These are phyloP conservation scores for Sarocladium oryzae DNA, from an alignment of 2,329 filamentous ascomycete species.

Conservation along the genomic window DNA sequence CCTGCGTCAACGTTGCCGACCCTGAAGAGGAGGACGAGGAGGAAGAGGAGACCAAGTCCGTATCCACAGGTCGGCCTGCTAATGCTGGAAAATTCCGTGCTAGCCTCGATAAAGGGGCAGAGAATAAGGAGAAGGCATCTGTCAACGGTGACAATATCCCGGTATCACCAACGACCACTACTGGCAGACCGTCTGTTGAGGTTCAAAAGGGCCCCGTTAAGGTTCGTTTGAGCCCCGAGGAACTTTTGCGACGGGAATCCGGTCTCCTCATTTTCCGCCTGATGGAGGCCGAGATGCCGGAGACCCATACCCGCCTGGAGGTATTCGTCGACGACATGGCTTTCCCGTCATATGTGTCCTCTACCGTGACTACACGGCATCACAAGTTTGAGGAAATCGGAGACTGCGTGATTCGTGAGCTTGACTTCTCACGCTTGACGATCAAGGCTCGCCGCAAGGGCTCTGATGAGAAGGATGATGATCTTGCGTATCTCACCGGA, in stretches of 20 bases:
- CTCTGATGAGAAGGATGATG: constrained; percentile 69
- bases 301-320: constrained; percentile 71
- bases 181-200: constrained; percentile 39
- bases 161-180: constrained; percentile 31
- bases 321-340: constrained; percentile 91
- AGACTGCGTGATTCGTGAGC: constrained; percentile 90
- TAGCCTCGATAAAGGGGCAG: constrained; percentile 27
- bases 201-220: constrained; percentile 60
- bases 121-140: constrained; percentile 24
- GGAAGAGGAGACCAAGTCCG: constrained; percentile 10
- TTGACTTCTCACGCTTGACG: constrained; percentile 93
- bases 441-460: constrained; percentile 77
- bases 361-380: constrained; percentile 61
- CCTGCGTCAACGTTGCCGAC: constrained; percentile 79
- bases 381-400: constrained; percentile 86
- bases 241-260: constrained; percentile 80
- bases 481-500: constrained; percentile 76
- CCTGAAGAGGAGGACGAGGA: constrained; percentile 75
- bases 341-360: constrained; percentile 81
- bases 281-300: constrained; percentile 78
- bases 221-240: constrained; percentile 69
- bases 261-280: constrained; percentile 93
- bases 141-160: constrained; percentile 12
- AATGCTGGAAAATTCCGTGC: constrained; percentile 39
- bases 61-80: constrained; percentile 15